Evolutionary conservation across 345 rosid genomes (phyloP), one percentile per base, ranked within the genome.

Genomic region (Dipteronia sinensis): DNA sequence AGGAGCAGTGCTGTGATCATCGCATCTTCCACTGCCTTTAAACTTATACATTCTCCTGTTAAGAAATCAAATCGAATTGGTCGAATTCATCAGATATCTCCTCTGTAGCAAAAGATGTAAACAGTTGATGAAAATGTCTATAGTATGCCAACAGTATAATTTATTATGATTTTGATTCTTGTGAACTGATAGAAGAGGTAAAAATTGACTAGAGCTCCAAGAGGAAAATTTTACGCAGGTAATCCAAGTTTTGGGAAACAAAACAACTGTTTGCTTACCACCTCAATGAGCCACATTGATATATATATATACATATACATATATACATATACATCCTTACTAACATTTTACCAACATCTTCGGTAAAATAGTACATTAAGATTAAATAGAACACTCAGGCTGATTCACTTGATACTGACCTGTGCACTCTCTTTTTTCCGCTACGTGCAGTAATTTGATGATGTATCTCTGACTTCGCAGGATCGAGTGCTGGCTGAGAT

Each of bases 401-500:
- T 7, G 64, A 15, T 55, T 10, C 11, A 76, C 40, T 63, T 71
- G 25, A 23, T 7, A 71, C 89, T 47, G 76, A 92, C 97, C 94
- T 90, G 81, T 95, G 99, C 47, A 89, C 81, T 74, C 68, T 88
- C 46, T 85, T 85, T 10, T 86, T 88, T 64, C 81, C 79, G 55
- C 47, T 75, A 40, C 96, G 98, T 68, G 88, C 89, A 13, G 98
- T 95, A 69, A 95, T 89, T 40, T 77, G 94, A 80, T 91, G 93
- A 82, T 93, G 94, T 42, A 93, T 85, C 38, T 85, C 89, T 22
- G 99, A 92, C 82, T 92, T 87, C 10, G 75, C 76, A 71, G 91
- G 90, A 83, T 95, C 99, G 10, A 95, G 96, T 51, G 99, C 98
- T 0, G 99, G 98, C 73, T 95, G 99, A 16, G 99, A 93, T 86